Evolutionary conservation across 768 basidiomycete genomes (phyloP), one percentile per base, ranked within the genome.

Genomic region (Naganishia onofrii): DNA sequence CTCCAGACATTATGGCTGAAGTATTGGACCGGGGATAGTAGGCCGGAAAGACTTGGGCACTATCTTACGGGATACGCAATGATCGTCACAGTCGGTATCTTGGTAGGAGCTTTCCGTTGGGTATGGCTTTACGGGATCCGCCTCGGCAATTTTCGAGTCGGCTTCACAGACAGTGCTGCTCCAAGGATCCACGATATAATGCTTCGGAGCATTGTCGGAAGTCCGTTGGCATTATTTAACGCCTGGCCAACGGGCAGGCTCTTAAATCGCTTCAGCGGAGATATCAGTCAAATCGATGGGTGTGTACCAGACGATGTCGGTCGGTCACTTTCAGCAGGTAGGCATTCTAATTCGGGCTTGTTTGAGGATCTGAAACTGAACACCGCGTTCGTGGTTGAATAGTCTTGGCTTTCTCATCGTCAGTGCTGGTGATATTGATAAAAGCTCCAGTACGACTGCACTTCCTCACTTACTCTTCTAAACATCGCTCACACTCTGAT

Each of bases 251-350:
- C 32, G 3, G 67, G 53, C 38, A 53, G 79, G 21, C 46, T 80
- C n/a, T 64, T 80, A 54, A 79, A 78, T 68, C 71, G 79, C 19
- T 76, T 78, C 66, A 72, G 75, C 34, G 73, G 74, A 31, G 79
- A 80, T 70, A 72, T 77, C 9, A 67, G 28, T 26, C 34, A 71
- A 29, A 54, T 79, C 13, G 79, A 80, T 56, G 72, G 72, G 13
- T n/a, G 52, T 21, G 38, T 74, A 0, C 70, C 75, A 3, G 78
- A 80, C 65, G 73, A 73, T 63, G 71, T 78, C 42, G 78, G 79
- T 10, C 31, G 68, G 34, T 36, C 68, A n/a, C 21, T 68, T 19
- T 58, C 54, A n/a, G 66, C 58, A 48, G 57, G 55, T 48, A 48
- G n/a, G 32, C n/a, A n/a, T n/a, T n/a, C n/a, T n/a, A n/a, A n/a